These are phyloP conservation scores for Russula ochroleuca DNA, from an alignment of 768 basidiomycete species.

Conservation along the genomic window DNA sequence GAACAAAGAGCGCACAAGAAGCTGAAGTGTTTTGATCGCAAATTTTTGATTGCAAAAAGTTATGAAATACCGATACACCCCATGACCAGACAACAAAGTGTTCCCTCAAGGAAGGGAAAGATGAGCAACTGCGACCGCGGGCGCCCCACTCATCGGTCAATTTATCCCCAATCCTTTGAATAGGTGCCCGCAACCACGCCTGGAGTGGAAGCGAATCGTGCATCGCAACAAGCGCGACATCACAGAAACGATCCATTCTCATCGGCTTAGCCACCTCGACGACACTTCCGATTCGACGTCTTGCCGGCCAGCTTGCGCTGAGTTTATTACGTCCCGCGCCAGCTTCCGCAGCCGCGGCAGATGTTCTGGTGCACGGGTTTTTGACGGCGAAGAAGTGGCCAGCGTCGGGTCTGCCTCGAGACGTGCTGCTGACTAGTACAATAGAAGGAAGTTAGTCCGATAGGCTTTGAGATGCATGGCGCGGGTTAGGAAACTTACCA, in stretches of 20 bases:
- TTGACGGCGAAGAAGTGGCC: conserved; percentile 17
- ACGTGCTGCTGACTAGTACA: conserved; percentile 13
- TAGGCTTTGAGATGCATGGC: no score
- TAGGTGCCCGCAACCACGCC: neutral
- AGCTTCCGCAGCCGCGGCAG: conserved; percentile 16
- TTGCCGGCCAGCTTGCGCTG: conserved; percentile 1
- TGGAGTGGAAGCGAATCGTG: neutral
- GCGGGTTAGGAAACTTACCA: conserved; percentile 43
- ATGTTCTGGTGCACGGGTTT: conserved; percentile 14
- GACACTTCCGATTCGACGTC: conserved; percentile 8
- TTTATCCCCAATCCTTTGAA: neutral
- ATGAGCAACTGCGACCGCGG: neutral
- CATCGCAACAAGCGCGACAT: neutral
- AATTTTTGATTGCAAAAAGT: neutral
- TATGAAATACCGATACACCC: neutral
- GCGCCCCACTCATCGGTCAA: neutral
- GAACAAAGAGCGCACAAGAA: neutral
- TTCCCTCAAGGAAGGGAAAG: neutral
- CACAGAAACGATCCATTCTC: neutral
- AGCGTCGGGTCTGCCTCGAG: conserved; percentile 15
- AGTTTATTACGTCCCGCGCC: conserved; percentile 13
- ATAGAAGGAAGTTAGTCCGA: neutral
- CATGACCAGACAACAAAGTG: neutral
- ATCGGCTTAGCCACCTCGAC: conserved; percentile 15
- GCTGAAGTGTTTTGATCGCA: neutral